Evolutionary conservation across 1,139 yeast genomes (phyloP).

Genomic region (Hemisphaericaspora subhashii): DNA sequence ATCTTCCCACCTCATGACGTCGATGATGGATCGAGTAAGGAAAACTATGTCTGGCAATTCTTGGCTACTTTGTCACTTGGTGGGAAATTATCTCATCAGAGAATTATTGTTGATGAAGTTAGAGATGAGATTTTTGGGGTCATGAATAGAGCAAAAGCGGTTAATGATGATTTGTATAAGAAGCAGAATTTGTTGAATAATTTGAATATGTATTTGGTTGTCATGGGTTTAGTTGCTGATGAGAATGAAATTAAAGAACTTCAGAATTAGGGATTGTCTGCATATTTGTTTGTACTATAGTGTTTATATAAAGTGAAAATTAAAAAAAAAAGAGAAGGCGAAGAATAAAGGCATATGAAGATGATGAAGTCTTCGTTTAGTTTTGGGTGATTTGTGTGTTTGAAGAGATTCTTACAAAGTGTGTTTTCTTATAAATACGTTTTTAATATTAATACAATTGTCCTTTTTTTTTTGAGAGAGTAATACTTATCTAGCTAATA

Average conservation of each 20-base stretch:
- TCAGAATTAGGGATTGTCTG: constrained; percentile 16
- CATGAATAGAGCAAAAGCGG: constrained; percentile 76
- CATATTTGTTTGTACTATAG: constrained; percentile 5
- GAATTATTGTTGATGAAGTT: constrained; percentile 91
- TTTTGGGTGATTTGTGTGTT: too few relatives aligned
- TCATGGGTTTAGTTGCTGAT: constrained; percentile 94
- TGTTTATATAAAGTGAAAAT: constrained; percentile 1
- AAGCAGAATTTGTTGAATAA: constrained; percentile 72
- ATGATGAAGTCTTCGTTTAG: too few relatives aligned
- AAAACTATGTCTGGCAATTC: constrained; percentile 90
- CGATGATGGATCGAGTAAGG: constrained; percentile 65
- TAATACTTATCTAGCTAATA: too few relatives aligned
- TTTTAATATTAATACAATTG: too few relatives aligned
- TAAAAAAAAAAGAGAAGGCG: constrained; percentile 1
- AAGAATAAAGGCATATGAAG: too few relatives aligned
- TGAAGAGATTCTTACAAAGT: too few relatives aligned
- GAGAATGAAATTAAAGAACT: constrained; percentile 59
- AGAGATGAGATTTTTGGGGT: constrained; percentile 92
- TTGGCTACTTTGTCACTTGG: constrained; percentile 92
- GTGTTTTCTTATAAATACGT: too few relatives aligned
- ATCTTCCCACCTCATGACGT: constrained; percentile 77
- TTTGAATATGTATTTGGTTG: constrained; percentile 89
- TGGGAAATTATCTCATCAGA: constrained; percentile 89
- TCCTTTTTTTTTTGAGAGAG: too few relatives aligned
- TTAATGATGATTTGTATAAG: constrained; percentile 54